A percentile compares a stretch with the other conserved stretches of the same genome.
These are phyloP conservation scores for Pseudocercospora ulei DNA, from an alignment of 2,329 filamentous ascomycete species.

Conservation along the genomic window DNA sequence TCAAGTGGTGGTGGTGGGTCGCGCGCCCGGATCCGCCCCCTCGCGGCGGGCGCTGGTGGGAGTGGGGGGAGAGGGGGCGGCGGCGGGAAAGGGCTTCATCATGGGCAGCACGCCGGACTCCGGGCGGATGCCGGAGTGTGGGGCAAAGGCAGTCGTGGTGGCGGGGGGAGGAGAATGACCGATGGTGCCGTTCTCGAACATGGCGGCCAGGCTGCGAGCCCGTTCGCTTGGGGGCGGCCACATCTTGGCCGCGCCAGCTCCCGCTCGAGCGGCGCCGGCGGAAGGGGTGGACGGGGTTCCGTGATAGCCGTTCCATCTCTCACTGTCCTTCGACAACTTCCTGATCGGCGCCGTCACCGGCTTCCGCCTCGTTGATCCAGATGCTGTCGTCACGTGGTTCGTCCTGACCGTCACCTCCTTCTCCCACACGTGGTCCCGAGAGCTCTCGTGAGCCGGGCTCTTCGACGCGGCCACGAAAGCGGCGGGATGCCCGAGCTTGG, in stretches of 20 bases:
- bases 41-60: too few species aligned
- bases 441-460: background rate
- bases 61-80: slow-evolving; percentile 2
- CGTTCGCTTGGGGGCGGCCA: background rate
- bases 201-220: background rate
- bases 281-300: background rate
- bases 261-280: background rate
- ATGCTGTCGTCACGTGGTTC: background rate
- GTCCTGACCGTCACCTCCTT: background rate
- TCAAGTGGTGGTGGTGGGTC: background rate
- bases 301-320: background rate
- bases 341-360: slow-evolving; percentile 9
- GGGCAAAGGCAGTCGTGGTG: background rate
- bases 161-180: background rate
- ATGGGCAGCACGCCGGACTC: slow-evolving; percentile 6
- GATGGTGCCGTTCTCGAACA: background rate
- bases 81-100: slow-evolving; percentile 3
- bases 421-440: slow-evolving; percentile 3
- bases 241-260: slow-evolving; percentile 3
- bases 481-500: slow-evolving; percentile 1
- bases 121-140: background rate
- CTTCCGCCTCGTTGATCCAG: background rate
- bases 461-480: background rate
- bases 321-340: slow-evolving; percentile 6
- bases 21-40: too few species aligned